These are phyloP conservation scores for Globisporangium nunn DNA, from an alignment of 352 stramenopile species.

Conservation along the genomic window DNA sequence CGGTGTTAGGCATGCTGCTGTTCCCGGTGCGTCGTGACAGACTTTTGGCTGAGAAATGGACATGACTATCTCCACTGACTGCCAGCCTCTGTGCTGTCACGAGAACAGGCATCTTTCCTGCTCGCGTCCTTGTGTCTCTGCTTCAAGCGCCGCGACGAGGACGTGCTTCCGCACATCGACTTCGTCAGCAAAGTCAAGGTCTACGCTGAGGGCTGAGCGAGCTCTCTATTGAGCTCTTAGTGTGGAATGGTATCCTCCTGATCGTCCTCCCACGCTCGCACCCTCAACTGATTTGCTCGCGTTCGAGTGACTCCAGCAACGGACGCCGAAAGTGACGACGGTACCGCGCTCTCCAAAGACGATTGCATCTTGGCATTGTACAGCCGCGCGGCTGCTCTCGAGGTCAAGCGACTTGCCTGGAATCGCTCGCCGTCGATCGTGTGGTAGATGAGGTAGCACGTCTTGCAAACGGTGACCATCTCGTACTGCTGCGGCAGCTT, in stretches of 20 bases:
- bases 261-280: conserved; percentile 3
- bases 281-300: background rate
- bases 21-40: conserved; percentile 34
- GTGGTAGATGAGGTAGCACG: conserved; percentile 49
- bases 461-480: conserved; percentile 33
- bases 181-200: conserved; percentile 52
- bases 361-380: conserved; percentile 20
- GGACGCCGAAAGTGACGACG: background rate
- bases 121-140: conserved; percentile 50
- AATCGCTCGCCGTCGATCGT: conserved; percentile 37
- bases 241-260: background rate
- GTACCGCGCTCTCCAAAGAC: background rate
- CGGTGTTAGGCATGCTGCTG: conserved; percentile 25
- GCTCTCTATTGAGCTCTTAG: background rate
- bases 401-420: conserved; percentile 28
- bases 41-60: background rate
- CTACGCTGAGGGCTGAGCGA: conserved; percentile 22
- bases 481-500: conserved; percentile 40
- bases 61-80: background rate
- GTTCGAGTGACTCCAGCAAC: background rate
- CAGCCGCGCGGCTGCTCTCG: conserved; percentile 21
- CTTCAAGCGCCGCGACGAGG: conserved; percentile 65
- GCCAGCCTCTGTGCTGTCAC: background rate
- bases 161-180: conserved; percentile 48
- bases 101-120: conserved; percentile 36